Evolutionary conservation across 345 rosid species (phyloP).

Genomic region (Eucalyptus caleyi): DNA sequence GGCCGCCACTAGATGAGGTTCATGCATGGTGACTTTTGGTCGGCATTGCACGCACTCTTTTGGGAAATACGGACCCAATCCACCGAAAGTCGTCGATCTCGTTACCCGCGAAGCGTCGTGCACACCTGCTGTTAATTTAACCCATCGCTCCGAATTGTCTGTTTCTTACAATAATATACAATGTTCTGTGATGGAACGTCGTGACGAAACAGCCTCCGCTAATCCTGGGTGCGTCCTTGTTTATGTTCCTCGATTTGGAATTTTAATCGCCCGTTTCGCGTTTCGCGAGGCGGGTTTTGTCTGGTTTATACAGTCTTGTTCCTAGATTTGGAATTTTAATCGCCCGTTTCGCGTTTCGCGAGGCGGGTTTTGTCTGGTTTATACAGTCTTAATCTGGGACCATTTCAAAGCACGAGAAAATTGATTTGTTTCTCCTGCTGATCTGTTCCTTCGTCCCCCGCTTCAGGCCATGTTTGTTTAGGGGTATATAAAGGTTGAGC

Average conservation of each 20-base stretch:
- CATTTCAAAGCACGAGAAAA: neutral
- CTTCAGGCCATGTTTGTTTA: neutral
- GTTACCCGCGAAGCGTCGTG: neutral
- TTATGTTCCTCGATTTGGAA: neutral
- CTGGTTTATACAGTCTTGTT: neutral
- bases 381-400: neutral
- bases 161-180: neutral
- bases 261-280: neutral
- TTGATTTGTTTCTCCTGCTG: neutral
- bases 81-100: slow-evolving; percentile 2
- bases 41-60: neutral
- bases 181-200: neutral
- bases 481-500: neutral
- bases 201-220: neutral
- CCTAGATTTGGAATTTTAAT: neutral
- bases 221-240: neutral
- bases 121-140: neutral
- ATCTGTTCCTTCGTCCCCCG: neutral
- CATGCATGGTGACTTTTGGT: slow-evolving; percentile 5
- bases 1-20: neutral
- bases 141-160: neutral
- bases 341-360: neutral
- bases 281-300: neutral
- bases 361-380: neutral
- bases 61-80: neutral